A percentile compares a stretch with the other conserved stretches of the same genome.
phyloP scores from a whole-genome alignment of 495 filamentous ascomycete genomes.

The Hyaloscypha finlandica region DNA sequence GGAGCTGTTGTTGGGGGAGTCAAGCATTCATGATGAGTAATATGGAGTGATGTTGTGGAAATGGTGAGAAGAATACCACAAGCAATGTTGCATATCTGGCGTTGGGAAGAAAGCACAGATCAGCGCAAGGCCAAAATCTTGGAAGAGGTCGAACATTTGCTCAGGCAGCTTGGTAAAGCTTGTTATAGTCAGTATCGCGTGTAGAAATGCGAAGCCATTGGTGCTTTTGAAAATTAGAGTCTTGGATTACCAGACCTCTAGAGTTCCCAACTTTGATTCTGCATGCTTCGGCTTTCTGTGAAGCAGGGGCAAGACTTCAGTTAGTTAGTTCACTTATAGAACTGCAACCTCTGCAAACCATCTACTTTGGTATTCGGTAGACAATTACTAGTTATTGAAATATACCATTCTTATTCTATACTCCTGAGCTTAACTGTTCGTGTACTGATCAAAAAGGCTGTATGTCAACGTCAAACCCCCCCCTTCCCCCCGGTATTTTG shows the following conservation, averaged over 20 bases:
- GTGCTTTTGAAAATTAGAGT: not conserved
- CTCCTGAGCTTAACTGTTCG: no score
- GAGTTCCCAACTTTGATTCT: no score
- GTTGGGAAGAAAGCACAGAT: conserved; percentile 15
- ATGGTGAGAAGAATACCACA: conserved; percentile 3
- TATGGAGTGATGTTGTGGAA: not conserved
- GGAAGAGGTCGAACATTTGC: not conserved
- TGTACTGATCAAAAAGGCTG: no score
- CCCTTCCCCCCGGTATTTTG: no score
- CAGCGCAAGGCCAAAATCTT: not conserved
- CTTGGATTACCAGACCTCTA: not conserved
- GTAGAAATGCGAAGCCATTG: not conserved
- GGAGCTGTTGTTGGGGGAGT: conserved; percentile 69
- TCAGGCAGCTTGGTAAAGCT: not conserved
- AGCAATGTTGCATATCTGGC: conserved; percentile 29
- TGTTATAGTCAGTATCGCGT: not conserved
- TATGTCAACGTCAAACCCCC: no score
- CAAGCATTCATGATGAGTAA: conserved; percentile 32
- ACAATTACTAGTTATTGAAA: no score
- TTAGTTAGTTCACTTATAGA: no score
- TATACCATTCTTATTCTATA: no score
- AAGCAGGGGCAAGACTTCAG: no score
- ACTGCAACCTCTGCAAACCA: no score
- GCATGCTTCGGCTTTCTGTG: no score
- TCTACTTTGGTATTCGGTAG: no score